phyloP scores from a whole-genome alignment of 106 monocot species.

The Allium cepa region DNA sequence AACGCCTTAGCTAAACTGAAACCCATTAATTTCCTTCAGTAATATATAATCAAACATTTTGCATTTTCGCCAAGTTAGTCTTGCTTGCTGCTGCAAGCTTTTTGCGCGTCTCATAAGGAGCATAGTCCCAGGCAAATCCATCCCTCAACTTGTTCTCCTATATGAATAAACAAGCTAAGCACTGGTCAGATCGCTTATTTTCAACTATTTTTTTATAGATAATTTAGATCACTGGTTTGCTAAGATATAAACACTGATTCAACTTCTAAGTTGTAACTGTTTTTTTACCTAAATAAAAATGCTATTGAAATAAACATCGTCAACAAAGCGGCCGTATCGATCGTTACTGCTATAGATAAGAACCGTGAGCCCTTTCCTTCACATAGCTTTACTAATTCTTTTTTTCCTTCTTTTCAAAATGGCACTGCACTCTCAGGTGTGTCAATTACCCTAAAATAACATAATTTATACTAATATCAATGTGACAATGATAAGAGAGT shows the following conservation, averaged over 20 bases:
- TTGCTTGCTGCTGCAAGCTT: slow-evolving; percentile 54
- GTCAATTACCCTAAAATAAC: slow-evolving; percentile 66
- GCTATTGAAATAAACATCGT: slow-evolving; percentile 13
- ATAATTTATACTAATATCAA: too few relatives aligned
- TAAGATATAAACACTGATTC: too few relatives aligned
- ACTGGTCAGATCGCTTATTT: too few relatives aligned
- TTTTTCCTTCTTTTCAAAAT: slow-evolving; percentile 80
- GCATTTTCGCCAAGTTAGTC: not conserved
- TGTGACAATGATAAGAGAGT: too few relatives aligned
- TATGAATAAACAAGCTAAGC: too few relatives aligned
- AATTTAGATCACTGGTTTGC: too few relatives aligned
- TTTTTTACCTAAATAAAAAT: not conserved
- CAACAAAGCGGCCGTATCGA: slow-evolving; percentile 29
- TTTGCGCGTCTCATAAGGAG: slow-evolving; percentile 62
- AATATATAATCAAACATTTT: not conserved
- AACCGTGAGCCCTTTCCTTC: slow-evolving; percentile 61
- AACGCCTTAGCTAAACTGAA: too few relatives aligned
- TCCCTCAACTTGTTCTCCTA: slow-evolving; percentile 80
- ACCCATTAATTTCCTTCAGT: not conserved
- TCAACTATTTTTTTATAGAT: too few relatives aligned
- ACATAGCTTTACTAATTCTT: slow-evolving; percentile 52
- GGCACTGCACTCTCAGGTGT: slow-evolving; percentile 86
- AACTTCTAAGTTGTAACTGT: too few relatives aligned
- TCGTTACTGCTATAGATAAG: slow-evolving; percentile 41
- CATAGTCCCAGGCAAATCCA: slow-evolving; percentile 86